Conservation (phyloP, 768 basidiomycete genomes). For the Auricularia cornea region DNA sequence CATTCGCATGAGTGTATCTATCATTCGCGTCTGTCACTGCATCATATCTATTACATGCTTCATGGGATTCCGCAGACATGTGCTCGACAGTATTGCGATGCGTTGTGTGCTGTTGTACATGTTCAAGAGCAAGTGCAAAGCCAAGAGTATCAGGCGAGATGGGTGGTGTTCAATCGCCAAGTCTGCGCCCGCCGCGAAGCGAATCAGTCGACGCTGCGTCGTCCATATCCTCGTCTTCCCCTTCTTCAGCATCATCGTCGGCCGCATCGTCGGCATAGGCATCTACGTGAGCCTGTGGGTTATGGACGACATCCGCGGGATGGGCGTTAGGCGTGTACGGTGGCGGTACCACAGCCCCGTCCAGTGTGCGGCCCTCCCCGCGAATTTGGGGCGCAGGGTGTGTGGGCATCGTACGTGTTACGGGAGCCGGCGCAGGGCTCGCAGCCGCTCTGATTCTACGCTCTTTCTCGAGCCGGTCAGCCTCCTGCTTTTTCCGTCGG, state of each 20-base stretch:
- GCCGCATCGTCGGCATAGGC: neutral
- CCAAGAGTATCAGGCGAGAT: neutral
- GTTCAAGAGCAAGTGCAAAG: neutral
- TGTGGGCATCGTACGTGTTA: neutral
- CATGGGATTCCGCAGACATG: neutral
- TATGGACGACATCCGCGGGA: neutral
- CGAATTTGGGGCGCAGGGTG: neutral
- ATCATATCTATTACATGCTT: neutral
- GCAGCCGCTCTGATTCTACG: constrained; percentile 33
- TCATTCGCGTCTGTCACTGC: neutral
- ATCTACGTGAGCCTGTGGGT: neutral
- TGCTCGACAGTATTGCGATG: neutral
- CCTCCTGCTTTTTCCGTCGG: constrained; percentile 45
- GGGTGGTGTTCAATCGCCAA: neutral
- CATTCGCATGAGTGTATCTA: constrained; percentile 14
- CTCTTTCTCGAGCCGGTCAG: constrained; percentile 53
- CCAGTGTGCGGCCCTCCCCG: neutral
- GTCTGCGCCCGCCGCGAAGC: neutral
- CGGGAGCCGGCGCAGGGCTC: constrained; percentile 2
- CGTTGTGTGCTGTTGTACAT: neutral
- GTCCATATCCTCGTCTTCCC: constrained; percentile 8
- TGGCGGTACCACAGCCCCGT: neutral
- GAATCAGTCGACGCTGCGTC: neutral
- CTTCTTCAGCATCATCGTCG: neutral
- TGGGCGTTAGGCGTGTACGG: neutral